These are phyloP conservation scores for Chaetomidium leptoderma DNA, from an alignment of 495 filamentous ascomycete genomes.

Conservation along the genomic window DNA sequence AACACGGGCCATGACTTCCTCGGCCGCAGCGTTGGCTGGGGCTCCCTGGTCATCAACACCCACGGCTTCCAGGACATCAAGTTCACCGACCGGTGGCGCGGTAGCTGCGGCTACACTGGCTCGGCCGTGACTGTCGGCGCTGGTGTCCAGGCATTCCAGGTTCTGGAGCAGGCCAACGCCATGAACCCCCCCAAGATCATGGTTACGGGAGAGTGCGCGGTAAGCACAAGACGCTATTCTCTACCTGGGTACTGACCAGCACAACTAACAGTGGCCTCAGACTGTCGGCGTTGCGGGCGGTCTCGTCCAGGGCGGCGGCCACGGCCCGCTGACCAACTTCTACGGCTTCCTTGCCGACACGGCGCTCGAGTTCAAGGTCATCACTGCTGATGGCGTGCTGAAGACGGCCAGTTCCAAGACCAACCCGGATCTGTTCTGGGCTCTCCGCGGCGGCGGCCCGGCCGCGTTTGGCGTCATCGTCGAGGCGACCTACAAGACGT, in stretches of 20 bases:
- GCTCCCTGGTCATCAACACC: constrained; percentile 60
- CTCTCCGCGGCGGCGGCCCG: constrained; percentile 56
- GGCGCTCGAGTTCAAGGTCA: constrained; percentile 51
- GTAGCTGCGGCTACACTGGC: constrained; percentile 38
- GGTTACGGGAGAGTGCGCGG: constrained; percentile 46
- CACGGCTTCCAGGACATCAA: constrained; percentile 54
- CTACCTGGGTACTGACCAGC: constrained; percentile 20
- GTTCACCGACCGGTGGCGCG: constrained; percentile 36
- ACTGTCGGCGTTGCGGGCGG: constrained; percentile 51
- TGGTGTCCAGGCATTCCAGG: constrained; percentile 43
- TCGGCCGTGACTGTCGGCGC: constrained; percentile 47
- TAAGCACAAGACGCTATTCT: constrained; percentile 31
- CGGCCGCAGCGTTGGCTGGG: constrained; percentile 56
- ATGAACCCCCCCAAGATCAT: constrained; percentile 45
- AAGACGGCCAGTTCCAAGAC: constrained; percentile 47
- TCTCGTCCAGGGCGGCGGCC: constrained; percentile 54
- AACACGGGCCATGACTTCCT: constrained; percentile 62
- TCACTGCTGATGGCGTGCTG: constrained; percentile 53
- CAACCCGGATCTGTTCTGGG: constrained; percentile 63
- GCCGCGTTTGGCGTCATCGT: constrained; percentile 55
- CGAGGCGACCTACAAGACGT: constrained; percentile 49
- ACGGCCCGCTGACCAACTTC: constrained; percentile 48
- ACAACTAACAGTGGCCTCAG: constrained; percentile 42
- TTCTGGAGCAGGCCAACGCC: constrained; percentile 43
- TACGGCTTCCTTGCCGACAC: constrained; percentile 55